Conservation (phyloP, 2,329 filamentous ascomycete species). For the Cordyceps tenuipes region DNA sequence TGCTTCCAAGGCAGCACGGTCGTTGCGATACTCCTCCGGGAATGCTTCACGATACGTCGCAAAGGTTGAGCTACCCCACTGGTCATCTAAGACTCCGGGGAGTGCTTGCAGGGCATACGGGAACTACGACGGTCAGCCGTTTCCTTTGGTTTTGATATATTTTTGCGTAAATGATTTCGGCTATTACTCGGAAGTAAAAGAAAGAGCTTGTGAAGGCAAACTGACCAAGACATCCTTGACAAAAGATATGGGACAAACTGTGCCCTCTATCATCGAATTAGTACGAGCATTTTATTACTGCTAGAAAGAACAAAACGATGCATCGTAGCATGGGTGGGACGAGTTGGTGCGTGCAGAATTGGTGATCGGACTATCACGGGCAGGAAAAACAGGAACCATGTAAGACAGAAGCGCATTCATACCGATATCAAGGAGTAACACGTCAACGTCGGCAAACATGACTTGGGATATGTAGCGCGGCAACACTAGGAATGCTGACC, state of each 20-base stretch:
- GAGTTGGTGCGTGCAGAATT: conserved; percentile 3
- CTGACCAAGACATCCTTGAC: conserved; percentile 77
- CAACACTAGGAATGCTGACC: not conserved
- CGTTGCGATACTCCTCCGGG: conserved; percentile 52
- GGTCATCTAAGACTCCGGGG: conserved; percentile 50
- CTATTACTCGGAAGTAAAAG: conserved; percentile 12
- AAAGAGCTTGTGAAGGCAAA: conserved; percentile 17
- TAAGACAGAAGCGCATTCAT: conserved; percentile 13
- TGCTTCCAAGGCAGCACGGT: conserved; percentile 50
- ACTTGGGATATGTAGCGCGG: conserved; percentile 13
- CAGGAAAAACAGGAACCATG: not conserved
- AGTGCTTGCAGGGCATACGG: conserved; percentile 66
- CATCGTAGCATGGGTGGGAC: not conserved
- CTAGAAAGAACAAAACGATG: not conserved
- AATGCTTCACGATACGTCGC: conserved; percentile 62
- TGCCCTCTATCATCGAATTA: conserved; percentile 54
- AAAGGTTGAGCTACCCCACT: conserved; percentile 62
- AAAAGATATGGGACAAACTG: conserved; percentile 75
- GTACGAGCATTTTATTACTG: not conserved
- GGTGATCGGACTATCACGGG: not conserved
- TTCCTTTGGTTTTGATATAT: not conserved
- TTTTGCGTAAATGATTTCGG: not conserved
- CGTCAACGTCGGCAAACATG: conserved; percentile 23
- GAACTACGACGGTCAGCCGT: conserved; percentile 43
- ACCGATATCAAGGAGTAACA: conserved; percentile 31